Conservation (phyloP, 73 alveolate species). For the Paraurostyla sp. region DNA sequence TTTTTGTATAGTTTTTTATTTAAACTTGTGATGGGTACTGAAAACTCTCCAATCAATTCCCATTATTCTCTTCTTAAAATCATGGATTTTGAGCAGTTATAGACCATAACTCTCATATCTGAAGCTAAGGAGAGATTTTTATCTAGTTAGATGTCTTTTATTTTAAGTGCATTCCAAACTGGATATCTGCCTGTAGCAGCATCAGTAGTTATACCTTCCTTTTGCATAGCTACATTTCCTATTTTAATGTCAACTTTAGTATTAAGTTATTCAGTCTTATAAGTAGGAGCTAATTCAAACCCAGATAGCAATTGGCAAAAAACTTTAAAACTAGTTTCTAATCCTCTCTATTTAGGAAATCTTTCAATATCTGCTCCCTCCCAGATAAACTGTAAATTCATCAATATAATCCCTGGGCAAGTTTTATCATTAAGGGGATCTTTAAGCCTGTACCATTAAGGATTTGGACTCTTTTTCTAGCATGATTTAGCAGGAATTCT, state of each 20-base stretch:
- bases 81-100: conserved; percentile 24
- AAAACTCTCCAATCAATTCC: conserved; percentile 55
- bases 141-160: conserved; percentile 40
- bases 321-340: conserved; percentile 53
- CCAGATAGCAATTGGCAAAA: conserved; percentile 68
- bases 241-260: conserved; percentile 63
- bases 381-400: conserved; percentile 64
- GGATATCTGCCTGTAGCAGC: conserved; percentile 58
- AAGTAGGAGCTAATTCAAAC: conserved; percentile 75
- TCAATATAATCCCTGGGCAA: conserved; percentile 68
- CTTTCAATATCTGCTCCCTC: conserved; percentile 30
- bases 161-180: conserved; percentile 48
- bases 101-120: conserved; percentile 58
- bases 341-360: conserved; percentile 66
- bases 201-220: conserved; percentile 39
- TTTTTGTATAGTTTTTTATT: conserved; percentile 18
- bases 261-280: conserved; percentile 57
- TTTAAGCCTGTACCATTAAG: conserved; percentile 70
- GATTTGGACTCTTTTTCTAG: conserved; percentile 53
- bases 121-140: conserved; percentile 61
- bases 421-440: conserved; percentile 55
- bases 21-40: conserved; percentile 58
- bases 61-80: background rate
- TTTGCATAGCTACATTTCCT: conserved; percentile 51
- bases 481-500: conserved; percentile 72